A percentile compares a stretch with the other conserved stretches of the same genome.
These are phyloP conservation scores for Debaryomyces prosopidis DNA, from an alignment of 805 yeast species.

Conservation along the genomic window DNA sequence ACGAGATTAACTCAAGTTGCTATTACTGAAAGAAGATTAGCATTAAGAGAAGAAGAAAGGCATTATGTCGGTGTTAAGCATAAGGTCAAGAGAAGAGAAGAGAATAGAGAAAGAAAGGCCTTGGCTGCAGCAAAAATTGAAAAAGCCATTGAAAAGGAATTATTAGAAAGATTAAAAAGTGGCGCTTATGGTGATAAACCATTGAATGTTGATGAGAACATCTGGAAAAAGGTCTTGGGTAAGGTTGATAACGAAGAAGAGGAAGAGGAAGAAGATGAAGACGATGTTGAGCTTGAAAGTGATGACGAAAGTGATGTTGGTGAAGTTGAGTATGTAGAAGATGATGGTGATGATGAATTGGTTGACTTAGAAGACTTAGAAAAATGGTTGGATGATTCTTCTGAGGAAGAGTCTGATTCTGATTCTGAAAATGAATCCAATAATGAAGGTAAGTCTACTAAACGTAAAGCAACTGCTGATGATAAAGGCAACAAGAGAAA, in stretches of 20 bases:
- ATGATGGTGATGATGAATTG: slow-evolving; percentile 83
- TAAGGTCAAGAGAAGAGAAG: slow-evolving; percentile 93
- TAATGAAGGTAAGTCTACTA: slow-evolving; percentile 29
- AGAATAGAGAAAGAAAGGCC: slow-evolving; percentile 93
- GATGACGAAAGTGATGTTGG: slow-evolving; percentile 60
- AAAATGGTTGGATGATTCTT: slow-evolving; percentile 68
- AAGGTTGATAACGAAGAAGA: slow-evolving; percentile 56
- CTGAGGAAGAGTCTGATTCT: slow-evolving; percentile 37
- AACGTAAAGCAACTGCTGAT: slow-evolving; percentile 31
- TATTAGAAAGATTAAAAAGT: slow-evolving; percentile 89
- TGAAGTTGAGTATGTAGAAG: slow-evolving; percentile 88
- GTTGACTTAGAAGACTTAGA: slow-evolving; percentile 94
- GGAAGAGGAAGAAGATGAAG: slow-evolving; percentile 62
- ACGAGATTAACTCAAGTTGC: slow-evolving; percentile 95
- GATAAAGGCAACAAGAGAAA: slow-evolving; percentile 43
- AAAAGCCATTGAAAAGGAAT: slow-evolving; percentile 93
- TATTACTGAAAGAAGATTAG: slow-evolving; percentile 90
- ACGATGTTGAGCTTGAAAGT: slow-evolving; percentile 47
- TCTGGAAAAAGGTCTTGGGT: slow-evolving; percentile 93
- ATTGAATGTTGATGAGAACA: slow-evolving; percentile 89
- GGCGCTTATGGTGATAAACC: slow-evolving; percentile 99
- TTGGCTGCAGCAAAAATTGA: slow-evolving; percentile 95
- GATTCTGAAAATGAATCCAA: slow-evolving; percentile 30
- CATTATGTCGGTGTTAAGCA: slow-evolving; percentile 90
- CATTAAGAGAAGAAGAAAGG: slow-evolving; percentile 87